A percentile compares a stretch with the other conserved stretches of the same genome.
Evolutionary conservation across 2,329 filamentous ascomycete genomes (phyloP).

Genomic region (Pseudogymnoascus sp.): DNA sequence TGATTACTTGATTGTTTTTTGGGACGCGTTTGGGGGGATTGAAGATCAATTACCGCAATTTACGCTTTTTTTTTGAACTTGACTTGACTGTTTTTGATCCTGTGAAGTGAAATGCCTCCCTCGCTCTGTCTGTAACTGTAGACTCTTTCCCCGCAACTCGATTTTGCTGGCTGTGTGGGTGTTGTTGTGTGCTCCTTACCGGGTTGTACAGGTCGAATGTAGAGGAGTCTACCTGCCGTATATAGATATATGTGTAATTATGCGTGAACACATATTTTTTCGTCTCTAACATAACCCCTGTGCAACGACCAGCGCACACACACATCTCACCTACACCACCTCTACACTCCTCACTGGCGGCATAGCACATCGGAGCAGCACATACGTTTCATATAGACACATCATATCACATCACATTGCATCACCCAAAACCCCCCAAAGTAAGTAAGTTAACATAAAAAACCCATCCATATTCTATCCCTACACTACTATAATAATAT

Average conservation of each 20-base stretch:
- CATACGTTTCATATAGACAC: not conserved
- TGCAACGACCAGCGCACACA: not conserved
- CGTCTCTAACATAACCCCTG: not conserved
- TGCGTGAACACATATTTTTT: not conserved
- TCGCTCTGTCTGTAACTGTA: not conserved
- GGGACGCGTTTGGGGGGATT: not conserved
- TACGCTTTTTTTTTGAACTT: not conserved
- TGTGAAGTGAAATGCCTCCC: not conserved
- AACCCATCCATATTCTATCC: conserved; percentile 1
- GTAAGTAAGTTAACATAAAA: not conserved
- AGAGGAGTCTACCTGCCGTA: not conserved
- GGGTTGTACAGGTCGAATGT: not conserved
- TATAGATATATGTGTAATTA: not conserved
- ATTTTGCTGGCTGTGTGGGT: not conserved
- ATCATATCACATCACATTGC: not conserved
- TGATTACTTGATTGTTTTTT: not conserved
- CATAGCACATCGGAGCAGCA: not conserved
- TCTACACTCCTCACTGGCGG: not conserved
- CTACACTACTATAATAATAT: not conserved
- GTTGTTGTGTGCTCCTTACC: not conserved
- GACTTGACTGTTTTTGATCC: not conserved
- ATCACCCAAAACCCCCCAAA: not conserved
- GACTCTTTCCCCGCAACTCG: not conserved
- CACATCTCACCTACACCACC: not conserved
- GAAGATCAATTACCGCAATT: not conserved